phyloP scores from a whole-genome alignment of 2,329 filamentous ascomycete species.

The Colletotrichum sp. region DNA sequence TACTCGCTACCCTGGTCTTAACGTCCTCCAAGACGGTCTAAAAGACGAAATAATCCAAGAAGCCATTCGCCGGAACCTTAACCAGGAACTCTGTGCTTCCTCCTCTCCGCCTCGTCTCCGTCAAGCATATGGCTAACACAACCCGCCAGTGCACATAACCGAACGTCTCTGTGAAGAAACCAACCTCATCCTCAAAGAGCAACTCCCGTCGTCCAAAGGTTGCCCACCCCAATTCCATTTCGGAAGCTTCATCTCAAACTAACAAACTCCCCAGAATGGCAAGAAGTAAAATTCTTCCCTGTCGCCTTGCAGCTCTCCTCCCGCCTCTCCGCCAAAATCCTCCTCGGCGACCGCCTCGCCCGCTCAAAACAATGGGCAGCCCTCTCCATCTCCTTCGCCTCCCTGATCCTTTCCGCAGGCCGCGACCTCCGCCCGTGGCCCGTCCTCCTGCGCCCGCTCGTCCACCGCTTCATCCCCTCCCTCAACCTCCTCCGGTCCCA shows the following conservation, averaged over 20 bases:
- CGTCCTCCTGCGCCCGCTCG: constrained; percentile 41
- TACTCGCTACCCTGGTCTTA: neutral
- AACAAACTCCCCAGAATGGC: constrained; percentile 24
- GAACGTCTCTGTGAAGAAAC: neutral
- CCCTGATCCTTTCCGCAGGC: constrained; percentile 39
- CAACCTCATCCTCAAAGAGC: neutral
- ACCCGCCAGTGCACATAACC: neutral
- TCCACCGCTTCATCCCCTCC: constrained; percentile 48
- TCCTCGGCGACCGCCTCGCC: constrained; percentile 49
- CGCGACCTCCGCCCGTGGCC: constrained; percentile 46
- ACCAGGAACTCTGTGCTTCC: neutral
- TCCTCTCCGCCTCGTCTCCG: too few species aligned
- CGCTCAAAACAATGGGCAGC: constrained; percentile 52
- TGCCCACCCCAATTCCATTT: neutral
- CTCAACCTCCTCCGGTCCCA: constrained; percentile 37
- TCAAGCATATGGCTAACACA: neutral
- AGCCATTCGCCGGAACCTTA: neutral
- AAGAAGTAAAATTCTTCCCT: neutral
- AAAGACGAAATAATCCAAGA: neutral
- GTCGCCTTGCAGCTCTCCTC: constrained; percentile 39
- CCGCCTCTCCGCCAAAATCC: constrained; percentile 53
- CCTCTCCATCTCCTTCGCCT: constrained; percentile 45
- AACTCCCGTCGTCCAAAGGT: neutral
- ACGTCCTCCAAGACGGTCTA: neutral
- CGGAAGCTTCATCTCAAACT: too few species aligned